These are phyloP conservation scores for Trichoderma asperellum DNA, from an alignment of 2,329 filamentous ascomycete genomes.

Conservation along the genomic window DNA sequence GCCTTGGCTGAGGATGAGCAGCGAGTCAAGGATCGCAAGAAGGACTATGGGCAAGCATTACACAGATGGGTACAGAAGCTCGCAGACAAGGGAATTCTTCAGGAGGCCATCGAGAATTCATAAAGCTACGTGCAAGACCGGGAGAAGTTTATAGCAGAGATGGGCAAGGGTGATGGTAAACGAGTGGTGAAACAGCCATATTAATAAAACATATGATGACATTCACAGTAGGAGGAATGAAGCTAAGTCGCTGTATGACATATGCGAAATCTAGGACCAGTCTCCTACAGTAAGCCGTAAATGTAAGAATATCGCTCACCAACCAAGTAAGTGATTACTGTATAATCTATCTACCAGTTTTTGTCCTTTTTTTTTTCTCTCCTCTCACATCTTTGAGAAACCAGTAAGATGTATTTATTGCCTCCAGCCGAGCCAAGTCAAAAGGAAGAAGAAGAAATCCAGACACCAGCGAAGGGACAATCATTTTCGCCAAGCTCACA, in stretches of 20 bases:
- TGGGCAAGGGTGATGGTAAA: neutral
- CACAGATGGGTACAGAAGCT: slow-evolving; percentile 71
- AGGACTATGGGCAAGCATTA: slow-evolving; percentile 72
- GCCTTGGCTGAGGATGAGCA: slow-evolving; percentile 53
- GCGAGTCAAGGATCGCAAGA: slow-evolving; percentile 58
- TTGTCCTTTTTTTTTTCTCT: too few relatives aligned
- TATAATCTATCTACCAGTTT: neutral
- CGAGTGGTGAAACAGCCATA: neutral
- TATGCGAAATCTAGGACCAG: neutral
- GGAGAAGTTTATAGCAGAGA: neutral
- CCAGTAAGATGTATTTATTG: neutral
- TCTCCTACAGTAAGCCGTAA: neutral
- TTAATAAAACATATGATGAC: neutral
- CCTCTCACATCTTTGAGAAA: neutral
- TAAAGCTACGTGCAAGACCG: neutral
- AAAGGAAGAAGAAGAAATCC: neutral
- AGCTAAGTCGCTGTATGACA: too few relatives aligned
- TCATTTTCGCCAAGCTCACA: neutral
- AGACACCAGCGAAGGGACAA: neutral
- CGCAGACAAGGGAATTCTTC: slow-evolving; percentile 66
- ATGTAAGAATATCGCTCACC: neutral
- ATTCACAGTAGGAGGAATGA: neutral
- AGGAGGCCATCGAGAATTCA: slow-evolving; percentile 42
- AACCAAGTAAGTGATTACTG: neutral
- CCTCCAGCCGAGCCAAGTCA: neutral